Base-by-base conservation (phyloP, 164 flowering plant genomes). In the Stephania yunnanensis region DNA sequence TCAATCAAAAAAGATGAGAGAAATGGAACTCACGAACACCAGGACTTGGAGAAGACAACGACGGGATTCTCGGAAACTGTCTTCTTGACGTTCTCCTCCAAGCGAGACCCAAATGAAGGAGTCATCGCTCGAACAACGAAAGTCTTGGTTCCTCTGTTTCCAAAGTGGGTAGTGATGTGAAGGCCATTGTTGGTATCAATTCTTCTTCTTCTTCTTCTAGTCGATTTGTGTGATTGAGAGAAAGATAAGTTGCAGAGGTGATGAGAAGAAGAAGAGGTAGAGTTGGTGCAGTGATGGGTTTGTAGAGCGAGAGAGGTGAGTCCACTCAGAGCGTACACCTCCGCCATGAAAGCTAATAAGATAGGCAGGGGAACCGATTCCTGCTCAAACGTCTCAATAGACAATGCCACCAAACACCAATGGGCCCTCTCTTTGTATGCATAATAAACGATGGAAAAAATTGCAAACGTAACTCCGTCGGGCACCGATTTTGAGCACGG, bases 41-140 rank as follows among this genome's bases (percentile, higher is more conserved):
- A 95, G 31, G 91, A 88, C 80, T 95, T 95, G 76, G 99, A 95
- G 86, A 93, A 95, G 70, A 93, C 87, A 29, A 95, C 99, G 72
- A 93, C 92, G 17, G 91, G 89, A 80, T 92, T 93, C 8, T 92
- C 89, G 7, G 80, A 71, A 10, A 95, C 80, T 0, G 96, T 92
- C 82, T 84, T 89, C 83, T 87, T 91, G 20, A 95, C 91, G 25
- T 66, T 87, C 74, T 89, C 99, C 75, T 93, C 97, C 71, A 93
- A 83, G 13, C 93, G 84, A 46, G 97, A 90, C 31, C 97, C 97
- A 67, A 89, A 93, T 6, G 89, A 83, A 22, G 85, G 68, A 1
- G 78, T 63, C 85, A 76, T 80, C 19, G 85, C 71, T 71, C 79
- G 71, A 46, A 82, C 75, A 44, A 70, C 7, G 48, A 36, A 61